A percentile compares a stretch with the other conserved stretches of the same genome.
phyloP scores from a whole-genome alignment of 441 rosid genomes.

The Gossypium schwendimanii region DNA sequence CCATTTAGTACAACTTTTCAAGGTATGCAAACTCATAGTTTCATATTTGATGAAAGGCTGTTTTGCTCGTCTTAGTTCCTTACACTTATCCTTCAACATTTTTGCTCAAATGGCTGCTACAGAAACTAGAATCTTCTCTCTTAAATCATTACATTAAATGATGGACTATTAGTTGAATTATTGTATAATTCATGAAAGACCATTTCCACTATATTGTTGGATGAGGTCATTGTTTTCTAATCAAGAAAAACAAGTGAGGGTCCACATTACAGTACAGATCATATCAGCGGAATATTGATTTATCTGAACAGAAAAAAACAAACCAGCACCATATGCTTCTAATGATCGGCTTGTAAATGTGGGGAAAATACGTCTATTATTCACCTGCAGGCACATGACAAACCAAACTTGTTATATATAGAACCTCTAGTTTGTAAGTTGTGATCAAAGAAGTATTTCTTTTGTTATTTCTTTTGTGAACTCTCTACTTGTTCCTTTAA shows the following conservation, averaged over 20 bases:
- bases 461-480: slow-evolving; percentile 6
- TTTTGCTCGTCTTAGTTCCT: background rate
- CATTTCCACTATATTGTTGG: background rate
- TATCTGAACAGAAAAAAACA: slow-evolving; percentile 10
- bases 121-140: background rate
- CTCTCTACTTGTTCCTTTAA: slow-evolving; percentile 5
- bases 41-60: background rate
- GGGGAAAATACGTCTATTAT: slow-evolving; percentile 19
- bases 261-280: slow-evolving; percentile 26
- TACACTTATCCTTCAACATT: background rate
- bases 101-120: background rate
- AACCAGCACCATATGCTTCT: slow-evolving; percentile 32
- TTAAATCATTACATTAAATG: background rate
- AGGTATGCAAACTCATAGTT: background rate
- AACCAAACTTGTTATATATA: slow-evolving; percentile 33
- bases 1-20: background rate
- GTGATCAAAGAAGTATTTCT: background rate
- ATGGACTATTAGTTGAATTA: background rate
- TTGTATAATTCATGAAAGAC: background rate
- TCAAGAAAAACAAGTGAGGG: slow-evolving; percentile 28
- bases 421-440: slow-evolving; percentile 13
- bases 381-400: slow-evolving; percentile 12
- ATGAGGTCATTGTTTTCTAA: slow-evolving; percentile 28
- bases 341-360: slow-evolving; percentile 25
- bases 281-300: slow-evolving; percentile 32